Evolutionary conservation across 257 asterid genomes (phyloP), one percentile per base, ranked within the genome.

Genomic region (Ajuga chamaepitys): DNA sequence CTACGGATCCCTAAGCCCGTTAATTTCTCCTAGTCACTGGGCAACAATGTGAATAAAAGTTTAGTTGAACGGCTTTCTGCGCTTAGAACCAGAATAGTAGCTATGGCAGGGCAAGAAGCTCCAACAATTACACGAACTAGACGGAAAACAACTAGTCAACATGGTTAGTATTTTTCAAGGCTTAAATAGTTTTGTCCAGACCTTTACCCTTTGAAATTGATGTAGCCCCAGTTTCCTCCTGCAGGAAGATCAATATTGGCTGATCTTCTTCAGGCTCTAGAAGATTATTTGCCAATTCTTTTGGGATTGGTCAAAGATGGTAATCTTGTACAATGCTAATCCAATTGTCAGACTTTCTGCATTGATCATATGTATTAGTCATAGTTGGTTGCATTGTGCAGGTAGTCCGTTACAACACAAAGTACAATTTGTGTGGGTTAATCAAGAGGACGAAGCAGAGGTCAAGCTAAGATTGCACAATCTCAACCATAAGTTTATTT

Each of bases 371-470:
- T 58, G 70, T 67, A 30, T 54, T 62, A 81, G 32, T 14, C 30
- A 55, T 53, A 51, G 58, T 66, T 63, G 37, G 54, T 71, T 70
- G 21, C 62, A 18, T 59, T 72, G 18, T 76, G 74, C 80, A 93
- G 99, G 95, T 58, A 86, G 86, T 72, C 89, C 96, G 38, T 70
- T 89, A 81, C 99, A 93, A 64, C 95, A 93, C 73, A 86, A 82
- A 84, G 90, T 87, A 64, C 95, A 78, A 78, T 93, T 89, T 78
- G 74, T 77, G 79, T 93, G 99, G 99, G 78, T 87, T 69, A 93
- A 93, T 83, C 99, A 93, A 82, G 99, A 93, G 82, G 99, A 94
- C 62, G 96, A 90, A 62, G 88, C 74, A 34, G 99, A 94, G 99
- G 99, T 94, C 71, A 30, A 30, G 37, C 37, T 30, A 67, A 58